Evolutionary conservation across 768 basidiomycete species (phyloP).

Genomic region (Boletales sp.): DNA sequence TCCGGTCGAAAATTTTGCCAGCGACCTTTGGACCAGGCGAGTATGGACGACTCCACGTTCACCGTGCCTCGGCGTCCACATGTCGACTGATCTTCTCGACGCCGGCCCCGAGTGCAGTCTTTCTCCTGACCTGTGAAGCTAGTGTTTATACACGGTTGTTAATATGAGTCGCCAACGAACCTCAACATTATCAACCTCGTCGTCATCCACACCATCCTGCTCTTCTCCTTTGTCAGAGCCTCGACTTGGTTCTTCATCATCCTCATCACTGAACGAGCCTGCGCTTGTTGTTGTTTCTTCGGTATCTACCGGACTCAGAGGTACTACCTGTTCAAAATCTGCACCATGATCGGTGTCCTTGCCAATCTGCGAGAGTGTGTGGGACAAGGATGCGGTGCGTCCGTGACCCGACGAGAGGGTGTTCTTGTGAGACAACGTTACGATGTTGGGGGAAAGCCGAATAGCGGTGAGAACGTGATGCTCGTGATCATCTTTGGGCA

Average conservation of each 20-base stretch:
- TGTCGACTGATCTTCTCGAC: conserved; percentile 37
- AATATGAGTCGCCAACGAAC: conserved; percentile 6
- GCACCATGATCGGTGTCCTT: conserved; percentile 1
- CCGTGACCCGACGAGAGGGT: not conserved
- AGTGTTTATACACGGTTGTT: conserved; percentile 1
- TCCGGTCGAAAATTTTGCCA: conserved; percentile 5
- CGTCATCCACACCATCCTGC: conserved; percentile 12
- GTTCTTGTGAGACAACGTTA: conserved; percentile 7
- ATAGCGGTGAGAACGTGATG: conserved; percentile 25
- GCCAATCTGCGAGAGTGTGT: conserved; percentile 5
- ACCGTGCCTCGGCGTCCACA: conserved; percentile 20
- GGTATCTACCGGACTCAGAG: conserved; percentile 9
- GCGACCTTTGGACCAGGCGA: not conserved
- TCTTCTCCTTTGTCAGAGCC: not conserved
- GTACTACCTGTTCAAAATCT: not conserved
- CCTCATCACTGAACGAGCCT: conserved; percentile 8
- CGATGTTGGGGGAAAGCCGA: conserved; percentile 18
- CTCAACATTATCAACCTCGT: conserved; percentile 17
- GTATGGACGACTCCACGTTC: not conserved
- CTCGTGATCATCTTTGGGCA: conserved; percentile 14
- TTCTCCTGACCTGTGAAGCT: conserved; percentile 22
- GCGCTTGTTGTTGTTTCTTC: conserved; percentile 5
- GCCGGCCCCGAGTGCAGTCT: conserved; percentile 32
- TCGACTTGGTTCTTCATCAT: conserved; percentile 7
- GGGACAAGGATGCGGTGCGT: not conserved